Evolutionary conservation across 2,329 filamentous ascomycete species (phyloP).

Genomic region (Aurifilum marmelostoma): DNA sequence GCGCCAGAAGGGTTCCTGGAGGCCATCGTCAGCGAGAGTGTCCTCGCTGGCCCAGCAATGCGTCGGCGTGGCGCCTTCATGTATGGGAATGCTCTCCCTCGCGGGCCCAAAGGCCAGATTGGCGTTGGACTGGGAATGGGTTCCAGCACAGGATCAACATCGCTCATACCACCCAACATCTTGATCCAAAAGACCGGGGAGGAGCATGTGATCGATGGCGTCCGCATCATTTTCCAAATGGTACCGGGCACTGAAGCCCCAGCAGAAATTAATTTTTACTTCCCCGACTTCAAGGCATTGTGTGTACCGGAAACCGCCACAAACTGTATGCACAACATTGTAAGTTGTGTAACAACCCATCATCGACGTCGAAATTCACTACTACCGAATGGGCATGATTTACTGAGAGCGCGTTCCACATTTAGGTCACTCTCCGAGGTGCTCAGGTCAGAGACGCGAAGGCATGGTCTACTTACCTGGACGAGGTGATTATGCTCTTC

Average conservation of each 20-base stretch:
- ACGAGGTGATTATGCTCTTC: constrained; percentile 42
- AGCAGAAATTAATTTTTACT: constrained; percentile 46
- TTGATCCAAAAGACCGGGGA: constrained; percentile 40
- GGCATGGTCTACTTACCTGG: constrained; percentile 44
- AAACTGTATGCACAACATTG: constrained; percentile 46
- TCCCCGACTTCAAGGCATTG: constrained; percentile 43
- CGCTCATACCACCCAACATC: constrained; percentile 41
- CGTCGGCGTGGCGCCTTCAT: constrained; percentile 42
- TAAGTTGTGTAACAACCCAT: not conserved
- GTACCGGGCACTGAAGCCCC: constrained; percentile 47
- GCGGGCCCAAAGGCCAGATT: constrained; percentile 40
- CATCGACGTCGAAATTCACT: not conserved
- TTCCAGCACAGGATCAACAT: constrained; percentile 38
- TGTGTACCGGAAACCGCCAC: constrained; percentile 45
- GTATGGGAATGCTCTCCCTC: constrained; percentile 42
- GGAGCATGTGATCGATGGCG: constrained; percentile 39
- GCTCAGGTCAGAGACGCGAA: constrained; percentile 46
- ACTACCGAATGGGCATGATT: not conserved
- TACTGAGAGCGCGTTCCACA: not conserved
- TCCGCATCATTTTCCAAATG: constrained; percentile 46
- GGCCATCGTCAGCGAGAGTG: constrained; percentile 43
- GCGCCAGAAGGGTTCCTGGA: constrained; percentile 46
- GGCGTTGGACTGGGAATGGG: constrained; percentile 43
- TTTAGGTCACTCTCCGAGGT: constrained; percentile 42
- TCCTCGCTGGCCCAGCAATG: constrained; percentile 45